phyloP scores from a whole-genome alignment of 2,329 filamentous ascomycete species.

The Ophiocordyceps camponoti-leonardi region DNA sequence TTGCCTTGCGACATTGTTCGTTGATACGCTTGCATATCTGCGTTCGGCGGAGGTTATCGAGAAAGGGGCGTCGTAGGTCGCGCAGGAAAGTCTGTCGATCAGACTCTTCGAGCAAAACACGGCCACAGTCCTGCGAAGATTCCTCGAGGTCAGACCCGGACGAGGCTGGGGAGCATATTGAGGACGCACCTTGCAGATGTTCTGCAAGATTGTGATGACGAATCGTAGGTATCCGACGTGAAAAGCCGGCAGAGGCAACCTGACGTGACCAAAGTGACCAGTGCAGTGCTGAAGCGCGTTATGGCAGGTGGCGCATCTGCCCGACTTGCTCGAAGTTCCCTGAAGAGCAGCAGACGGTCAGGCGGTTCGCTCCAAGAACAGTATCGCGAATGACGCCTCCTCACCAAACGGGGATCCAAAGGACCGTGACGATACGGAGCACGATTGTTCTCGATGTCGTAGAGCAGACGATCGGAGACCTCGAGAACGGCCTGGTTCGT shows the following conservation, averaged over 20 bases:
- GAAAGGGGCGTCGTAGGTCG: constrained; percentile 59
- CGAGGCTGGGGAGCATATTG: constrained; percentile 86
- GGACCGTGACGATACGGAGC: constrained; percentile 67
- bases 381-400: constrained; percentile 1
- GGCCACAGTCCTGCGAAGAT: constrained; percentile 63
- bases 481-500: constrained; percentile 90
- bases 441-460: constrained; percentile 70
- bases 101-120: constrained; percentile 63
- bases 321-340: constrained; percentile 84
- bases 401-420: constrained; percentile 63
- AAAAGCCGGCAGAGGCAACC: constrained; percentile 89
- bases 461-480: constrained; percentile 84
- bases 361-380: background rate
- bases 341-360: constrained; percentile 8
- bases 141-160: constrained; percentile 76
- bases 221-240: constrained; percentile 94
- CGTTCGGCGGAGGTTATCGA: constrained; percentile 76
- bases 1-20: constrained; percentile 75
- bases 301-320: constrained; percentile 85
- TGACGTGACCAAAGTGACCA: constrained; percentile 96
- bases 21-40: constrained; percentile 77
- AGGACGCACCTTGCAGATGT: constrained; percentile 91
- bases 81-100: constrained; percentile 65
- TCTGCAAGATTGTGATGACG: constrained; percentile 97
- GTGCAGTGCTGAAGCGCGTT: constrained; percentile 93